Percentiles rank a stretch among this genome's conserved stretches.
Conservation (phyloP, 139 green algal species). For the Volvox africanus region DNA sequence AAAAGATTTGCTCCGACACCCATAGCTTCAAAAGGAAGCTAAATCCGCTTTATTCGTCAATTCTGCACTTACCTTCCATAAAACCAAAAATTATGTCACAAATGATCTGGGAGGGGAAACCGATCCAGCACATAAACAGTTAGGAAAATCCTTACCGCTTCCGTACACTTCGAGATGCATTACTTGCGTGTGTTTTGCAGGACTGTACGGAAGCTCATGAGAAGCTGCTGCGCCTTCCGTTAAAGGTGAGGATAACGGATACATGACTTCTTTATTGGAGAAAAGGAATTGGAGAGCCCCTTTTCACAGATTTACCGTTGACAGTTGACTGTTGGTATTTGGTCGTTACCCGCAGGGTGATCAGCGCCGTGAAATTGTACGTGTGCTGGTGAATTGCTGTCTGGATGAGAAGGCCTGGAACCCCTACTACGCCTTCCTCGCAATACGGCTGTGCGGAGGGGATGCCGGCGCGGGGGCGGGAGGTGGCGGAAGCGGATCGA, state of each 20-base stretch:
- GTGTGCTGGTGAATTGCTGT: conserved; percentile 86
- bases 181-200: conserved; percentile 17
- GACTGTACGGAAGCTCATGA: conserved; percentile 84
- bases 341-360: conserved; percentile 62
- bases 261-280: background rate
- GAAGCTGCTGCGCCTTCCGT: conserved; percentile 79
- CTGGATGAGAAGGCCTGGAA: conserved; percentile 84
- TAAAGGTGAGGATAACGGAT: conserved; percentile 72
- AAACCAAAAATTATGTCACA: no score
- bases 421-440: conserved; percentile 85
- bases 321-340: background rate
- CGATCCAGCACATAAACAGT: no score
- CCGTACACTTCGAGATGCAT: no score
- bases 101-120: no score
- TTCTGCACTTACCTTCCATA: no score
- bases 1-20: no score
- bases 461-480: background rate
- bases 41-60: no score
- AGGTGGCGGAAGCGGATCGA: conserved; percentile 3
- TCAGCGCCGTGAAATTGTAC: conserved; percentile 81
- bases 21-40: no score
- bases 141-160: no score
- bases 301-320: background rate
- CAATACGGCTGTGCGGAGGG: conserved; percentile 65
- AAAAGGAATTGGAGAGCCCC: no score